A percentile compares a stretch with the other conserved stretches of the same genome.
Conservation (phyloP, 1,284 basidiomycete species). For the Ustilago tritici region DNA sequence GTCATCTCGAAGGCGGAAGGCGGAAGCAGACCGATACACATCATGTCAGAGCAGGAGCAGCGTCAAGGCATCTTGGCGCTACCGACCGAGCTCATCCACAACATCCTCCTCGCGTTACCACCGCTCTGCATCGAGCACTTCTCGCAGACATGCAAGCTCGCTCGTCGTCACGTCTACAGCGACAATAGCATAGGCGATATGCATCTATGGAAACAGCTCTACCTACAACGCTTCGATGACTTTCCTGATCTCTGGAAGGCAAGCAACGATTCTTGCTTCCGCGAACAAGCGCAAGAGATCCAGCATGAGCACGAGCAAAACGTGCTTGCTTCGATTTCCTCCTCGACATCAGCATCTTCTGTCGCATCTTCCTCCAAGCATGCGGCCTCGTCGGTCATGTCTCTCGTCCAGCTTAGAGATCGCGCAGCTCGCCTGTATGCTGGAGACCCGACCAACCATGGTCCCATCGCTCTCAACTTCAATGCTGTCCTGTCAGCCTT, state of each 20-base stretch:
- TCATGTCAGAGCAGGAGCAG: constrained; percentile 1
- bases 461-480: constrained; percentile 28
- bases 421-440: constrained; percentile 32
- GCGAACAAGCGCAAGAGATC: background rate
- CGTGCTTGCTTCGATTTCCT: constrained; percentile 8
- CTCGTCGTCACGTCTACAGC: constrained; percentile 40
- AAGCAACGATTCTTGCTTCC: background rate
- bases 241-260: constrained; percentile 21
- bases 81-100: constrained; percentile 43
- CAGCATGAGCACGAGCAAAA: background rate
- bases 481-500: constrained; percentile 41
- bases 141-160: constrained; percentile 46
- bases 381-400: constrained; percentile 25
- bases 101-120: constrained; percentile 31
- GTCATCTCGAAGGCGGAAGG: background rate
- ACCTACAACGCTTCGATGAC: constrained; percentile 39
- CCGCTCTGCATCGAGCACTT: constrained; percentile 48
- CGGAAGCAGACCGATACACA: background rate
- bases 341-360: constrained; percentile 12
- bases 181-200: constrained; percentile 16
- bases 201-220: constrained; percentile 48
- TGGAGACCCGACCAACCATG: constrained; percentile 18
- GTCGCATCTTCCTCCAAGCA: constrained; percentile 7
- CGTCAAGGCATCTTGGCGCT: constrained; percentile 26
- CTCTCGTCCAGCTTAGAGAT: constrained; percentile 44